Evolutionary conservation across 2,329 filamentous ascomycete genomes (phyloP).

Genomic region (Penicillium capsulatum): DNA sequence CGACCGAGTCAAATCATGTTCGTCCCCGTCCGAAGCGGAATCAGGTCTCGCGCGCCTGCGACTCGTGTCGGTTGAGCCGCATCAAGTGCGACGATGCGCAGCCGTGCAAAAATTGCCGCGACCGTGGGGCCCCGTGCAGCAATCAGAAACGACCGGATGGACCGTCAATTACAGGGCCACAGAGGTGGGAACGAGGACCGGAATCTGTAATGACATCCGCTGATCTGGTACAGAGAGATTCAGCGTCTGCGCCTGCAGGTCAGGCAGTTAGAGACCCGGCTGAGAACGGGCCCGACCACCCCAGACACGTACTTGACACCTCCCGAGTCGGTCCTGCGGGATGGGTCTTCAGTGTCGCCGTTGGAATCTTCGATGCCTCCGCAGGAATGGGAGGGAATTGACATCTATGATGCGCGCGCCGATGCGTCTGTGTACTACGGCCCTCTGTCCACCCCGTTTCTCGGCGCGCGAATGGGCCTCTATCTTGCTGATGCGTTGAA

Average conservation of each 20-base stretch:
- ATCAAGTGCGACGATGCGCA: slow-evolving; percentile 26
- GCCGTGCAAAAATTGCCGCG: slow-evolving; percentile 25
- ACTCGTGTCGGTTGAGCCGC: slow-evolving; percentile 27
- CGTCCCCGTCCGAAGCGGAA: slow-evolving; percentile 14
- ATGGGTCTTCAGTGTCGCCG: no score
- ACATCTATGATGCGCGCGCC: slow-evolving; percentile 1
- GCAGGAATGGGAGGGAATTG: slow-evolving; percentile 2
- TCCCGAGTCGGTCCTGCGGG: no score
- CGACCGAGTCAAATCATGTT: neutral
- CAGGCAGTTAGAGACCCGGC: neutral
- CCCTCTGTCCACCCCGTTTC: slow-evolving; percentile 44
- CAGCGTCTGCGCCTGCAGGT: slow-evolving; percentile 2
- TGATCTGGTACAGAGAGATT: neutral
- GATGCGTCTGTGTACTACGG: slow-evolving; percentile 36
- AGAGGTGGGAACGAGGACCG: slow-evolving; percentile 1
- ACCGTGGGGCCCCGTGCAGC: slow-evolving; percentile 18
- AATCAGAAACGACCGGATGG: slow-evolving; percentile 9
- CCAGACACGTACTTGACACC: no score
- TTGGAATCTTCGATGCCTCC: neutral
- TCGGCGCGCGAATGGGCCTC: slow-evolving; percentile 34
- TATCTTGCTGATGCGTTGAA: slow-evolving; percentile 33
- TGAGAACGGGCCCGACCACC: neutral
- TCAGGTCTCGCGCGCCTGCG: slow-evolving; percentile 25
- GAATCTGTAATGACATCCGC: neutral
- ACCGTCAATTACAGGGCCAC: slow-evolving; percentile 3